phyloP scores from a whole-genome alignment of 2,329 filamentous ascomycete genomes.

The Lasiodiplodia hormozganensis region DNA sequence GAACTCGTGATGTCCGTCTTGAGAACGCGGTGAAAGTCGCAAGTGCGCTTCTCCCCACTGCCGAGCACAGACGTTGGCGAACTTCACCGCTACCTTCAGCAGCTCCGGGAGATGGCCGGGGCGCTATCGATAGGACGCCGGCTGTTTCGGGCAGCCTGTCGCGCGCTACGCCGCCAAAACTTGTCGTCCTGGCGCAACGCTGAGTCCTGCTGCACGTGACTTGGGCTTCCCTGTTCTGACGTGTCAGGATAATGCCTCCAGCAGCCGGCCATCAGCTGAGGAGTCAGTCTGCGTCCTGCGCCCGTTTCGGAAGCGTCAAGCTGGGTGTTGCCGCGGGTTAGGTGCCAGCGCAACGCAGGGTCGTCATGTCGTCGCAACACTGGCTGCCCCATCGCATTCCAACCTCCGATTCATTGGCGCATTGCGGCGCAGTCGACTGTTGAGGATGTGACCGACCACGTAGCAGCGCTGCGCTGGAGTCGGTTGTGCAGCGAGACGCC shows the following conservation, averaged over 20 bases:
- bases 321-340: background rate
- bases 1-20: slow-evolving; percentile 6
- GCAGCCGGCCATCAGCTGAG: background rate
- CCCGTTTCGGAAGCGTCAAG: background rate
- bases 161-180: slow-evolving; percentile 8
- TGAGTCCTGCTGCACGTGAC: background rate
- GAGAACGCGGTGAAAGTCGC: slow-evolving; percentile 16
- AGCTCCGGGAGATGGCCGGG: background rate
- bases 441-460: slow-evolving; percentile 18
- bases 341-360: slow-evolving; percentile 19
- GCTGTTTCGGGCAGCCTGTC: slow-evolving; percentile 21
- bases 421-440: slow-evolving; percentile 3
- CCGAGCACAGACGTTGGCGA: slow-evolving; percentile 23
- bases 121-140: slow-evolving; percentile 10
- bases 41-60: slow-evolving; percentile 4
- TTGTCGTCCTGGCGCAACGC: background rate
- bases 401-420: slow-evolving; percentile 11
- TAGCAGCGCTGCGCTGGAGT: slow-evolving; percentile 17
- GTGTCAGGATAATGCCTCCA: slow-evolving; percentile 4
- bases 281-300: slow-evolving; percentile 4
- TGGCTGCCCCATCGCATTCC: slow-evolving; percentile 19
- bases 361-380: slow-evolving; percentile 9
- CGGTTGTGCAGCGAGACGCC: background rate
- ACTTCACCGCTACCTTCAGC: slow-evolving; percentile 17
- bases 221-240: background rate